These are phyloP conservation scores for Mycena galericulata DNA, from an alignment of 768 basidiomycete genomes.

Conservation along the genomic window DNA sequence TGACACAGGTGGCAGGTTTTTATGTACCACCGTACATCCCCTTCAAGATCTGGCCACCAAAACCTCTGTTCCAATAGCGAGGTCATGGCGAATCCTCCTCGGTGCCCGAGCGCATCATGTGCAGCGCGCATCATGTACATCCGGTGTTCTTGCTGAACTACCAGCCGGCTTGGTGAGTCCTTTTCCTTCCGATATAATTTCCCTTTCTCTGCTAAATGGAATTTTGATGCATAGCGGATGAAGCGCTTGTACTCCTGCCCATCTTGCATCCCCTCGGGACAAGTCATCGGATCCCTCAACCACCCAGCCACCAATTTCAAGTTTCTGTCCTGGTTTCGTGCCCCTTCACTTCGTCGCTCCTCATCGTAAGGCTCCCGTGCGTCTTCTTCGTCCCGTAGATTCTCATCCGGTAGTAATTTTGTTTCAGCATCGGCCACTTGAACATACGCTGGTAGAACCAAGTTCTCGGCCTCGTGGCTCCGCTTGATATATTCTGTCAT, in stretches of 20 bases:
- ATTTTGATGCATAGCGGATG: not conserved
- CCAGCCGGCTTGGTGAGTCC: conserved; percentile 3
- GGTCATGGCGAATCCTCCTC: conserved; percentile 19
- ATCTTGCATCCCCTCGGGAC: not conserved
- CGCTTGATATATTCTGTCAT: not conserved
- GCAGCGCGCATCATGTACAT: conserved; percentile 29
- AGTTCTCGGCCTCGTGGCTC: not conserved
- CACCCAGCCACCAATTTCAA: not conserved
- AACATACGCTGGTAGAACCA: conserved; percentile 14
- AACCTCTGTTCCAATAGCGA: conserved; percentile 26
- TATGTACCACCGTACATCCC: conserved; percentile 46
- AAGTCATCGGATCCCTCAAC: conserved; percentile 10
- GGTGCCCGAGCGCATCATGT: conserved; percentile 36
- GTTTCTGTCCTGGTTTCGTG: not conserved
- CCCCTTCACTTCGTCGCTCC: conserved; percentile 2
- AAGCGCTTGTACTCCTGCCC: conserved; percentile 1
- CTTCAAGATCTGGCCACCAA: conserved; percentile 39
- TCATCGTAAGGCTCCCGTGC: conserved; percentile 19
- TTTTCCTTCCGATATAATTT: not conserved
- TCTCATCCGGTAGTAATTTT: conserved; percentile 6
- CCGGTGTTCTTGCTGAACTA: conserved; percentile 17
- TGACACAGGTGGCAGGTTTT: conserved; percentile 50
- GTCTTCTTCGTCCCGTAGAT: not conserved
- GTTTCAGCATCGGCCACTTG: not conserved
- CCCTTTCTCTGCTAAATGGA: not conserved